These are phyloP conservation scores for Lipomyces lipofer DNA, from an alignment of 805 yeast species.

Conservation along the genomic window DNA sequence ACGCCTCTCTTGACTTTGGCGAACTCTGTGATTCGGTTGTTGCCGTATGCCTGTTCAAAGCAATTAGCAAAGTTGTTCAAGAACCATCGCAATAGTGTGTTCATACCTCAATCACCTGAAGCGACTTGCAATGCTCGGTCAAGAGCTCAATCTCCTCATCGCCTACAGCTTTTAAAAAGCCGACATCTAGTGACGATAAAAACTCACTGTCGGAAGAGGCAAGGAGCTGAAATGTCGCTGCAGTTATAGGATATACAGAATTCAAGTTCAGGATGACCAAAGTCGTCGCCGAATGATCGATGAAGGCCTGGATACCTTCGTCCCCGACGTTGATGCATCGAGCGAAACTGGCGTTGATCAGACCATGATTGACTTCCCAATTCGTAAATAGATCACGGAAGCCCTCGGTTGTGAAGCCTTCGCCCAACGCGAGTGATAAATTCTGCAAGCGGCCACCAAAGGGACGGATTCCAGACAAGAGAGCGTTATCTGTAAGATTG, in stretches of 20 bases:
- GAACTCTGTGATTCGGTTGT: slow-evolving; percentile 62
- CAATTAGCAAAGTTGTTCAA: slow-evolving; percentile 12
- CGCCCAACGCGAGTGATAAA: slow-evolving; percentile 60
- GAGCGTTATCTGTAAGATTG: slow-evolving; percentile 60
- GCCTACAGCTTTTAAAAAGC: slow-evolving; percentile 77
- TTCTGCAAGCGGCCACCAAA: slow-evolving; percentile 58
- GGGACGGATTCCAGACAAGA: slow-evolving; percentile 57
- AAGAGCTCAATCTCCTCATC: slow-evolving; percentile 63
- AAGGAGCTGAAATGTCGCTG: slow-evolving; percentile 38
- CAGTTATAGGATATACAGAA: slow-evolving; percentile 61
- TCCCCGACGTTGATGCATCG: slow-evolving; percentile 70
- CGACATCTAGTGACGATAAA: slow-evolving; percentile 67
- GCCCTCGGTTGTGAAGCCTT: slow-evolving; percentile 70
- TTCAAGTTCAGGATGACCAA: slow-evolving; percentile 71
- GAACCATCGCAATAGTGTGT: slow-evolving; percentile 51
- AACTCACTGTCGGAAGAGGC: slow-evolving; percentile 49
- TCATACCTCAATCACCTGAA: slow-evolving; percentile 72
- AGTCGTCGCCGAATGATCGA: slow-evolving; percentile 64
- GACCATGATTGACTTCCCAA: slow-evolving; percentile 54
- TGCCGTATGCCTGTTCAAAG: slow-evolving; percentile 30
- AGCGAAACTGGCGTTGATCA: slow-evolving; percentile 59
- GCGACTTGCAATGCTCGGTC: slow-evolving; percentile 58
- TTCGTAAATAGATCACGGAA: slow-evolving; percentile 57
- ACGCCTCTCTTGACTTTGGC: slow-evolving; percentile 57
- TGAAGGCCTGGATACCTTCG: slow-evolving; percentile 56